phyloP scores from a whole-genome alignment of 73 alveolate species.

The Symbiodinium natans region DNA sequence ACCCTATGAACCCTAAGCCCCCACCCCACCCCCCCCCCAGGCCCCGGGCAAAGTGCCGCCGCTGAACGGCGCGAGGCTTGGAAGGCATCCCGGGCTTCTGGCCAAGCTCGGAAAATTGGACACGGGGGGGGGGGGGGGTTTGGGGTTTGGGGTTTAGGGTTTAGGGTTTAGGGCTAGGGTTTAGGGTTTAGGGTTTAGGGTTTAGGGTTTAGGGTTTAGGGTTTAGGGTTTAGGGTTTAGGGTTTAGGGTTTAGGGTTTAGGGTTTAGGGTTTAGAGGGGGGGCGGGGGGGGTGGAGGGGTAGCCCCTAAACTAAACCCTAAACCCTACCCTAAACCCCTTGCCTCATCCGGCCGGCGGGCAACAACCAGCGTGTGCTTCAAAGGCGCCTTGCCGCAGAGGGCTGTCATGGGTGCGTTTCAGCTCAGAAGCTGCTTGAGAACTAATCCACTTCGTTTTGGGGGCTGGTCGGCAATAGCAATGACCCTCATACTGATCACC shows the following conservation, averaged over 20 bases:
- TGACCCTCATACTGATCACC: too few species aligned
- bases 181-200: background rate
- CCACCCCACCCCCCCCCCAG: background rate
- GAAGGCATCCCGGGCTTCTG: background rate
- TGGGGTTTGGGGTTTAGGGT: too few species aligned
- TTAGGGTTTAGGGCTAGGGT: background rate
- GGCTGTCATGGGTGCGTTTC: too few species aligned
- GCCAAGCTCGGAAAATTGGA: too few species aligned
- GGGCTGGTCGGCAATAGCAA: too few species aligned
- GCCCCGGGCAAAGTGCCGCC: background rate
- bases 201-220: background rate
- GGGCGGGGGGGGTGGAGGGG: too few species aligned
- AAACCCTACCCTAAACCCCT: background rate
- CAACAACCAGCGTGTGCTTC: slow-evolving; percentile 66
- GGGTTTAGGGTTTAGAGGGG: too few species aligned
- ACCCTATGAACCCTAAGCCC: background rate
- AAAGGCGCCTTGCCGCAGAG: slow-evolving; percentile 39
- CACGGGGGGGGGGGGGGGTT: too few species aligned
- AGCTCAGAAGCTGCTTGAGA: too few species aligned
- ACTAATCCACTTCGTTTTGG: too few species aligned
- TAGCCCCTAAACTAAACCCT: too few species aligned
- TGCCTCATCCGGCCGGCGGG: slow-evolving; percentile 29
- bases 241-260: too few species aligned
- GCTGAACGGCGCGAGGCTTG: background rate
- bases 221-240: background rate